Base-by-base conservation (phyloP, 257 asterid genomes). In the Thymus quinquecostatus region DNA sequence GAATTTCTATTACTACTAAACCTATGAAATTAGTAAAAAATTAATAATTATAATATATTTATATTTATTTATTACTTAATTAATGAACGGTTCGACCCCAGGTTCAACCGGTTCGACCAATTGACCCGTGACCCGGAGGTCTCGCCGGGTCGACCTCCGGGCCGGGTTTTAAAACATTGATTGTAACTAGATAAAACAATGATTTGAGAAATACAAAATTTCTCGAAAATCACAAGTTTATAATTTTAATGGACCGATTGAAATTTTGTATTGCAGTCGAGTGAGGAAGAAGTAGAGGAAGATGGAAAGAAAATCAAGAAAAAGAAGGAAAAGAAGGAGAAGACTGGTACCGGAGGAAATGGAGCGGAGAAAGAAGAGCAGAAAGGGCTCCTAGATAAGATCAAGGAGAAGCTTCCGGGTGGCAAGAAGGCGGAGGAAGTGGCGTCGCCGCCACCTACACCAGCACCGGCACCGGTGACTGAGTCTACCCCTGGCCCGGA, bases 391-490 rank as follows among this genome's bases (percentile, higher is more conserved):
- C 70, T 89, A 47, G 92, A 82, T 1, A 91, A 89, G 82, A 84
- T 91, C 75, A 91, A 89, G 86, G 96, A 78, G 75, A 91, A 88
- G 53, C 83, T 91, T 8, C 96, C 95, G 6, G 92, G 87, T 10
- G 84, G 87, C 34, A 82, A 87, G 83, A 88, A 87, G 84, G 3
- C 68, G 0, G 94, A 80, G 74, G 96, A 81, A 7, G 87, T 38
- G 8, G 69, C 58, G 10, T 47, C 77, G 1, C 73, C 83, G 10
- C 78, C 75, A 0, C 76, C 85, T 0, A 79, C 89, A 0, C 44
- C 63, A 12, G n/a, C 54, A 0, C 41, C 62, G 32, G 40, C 57
- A 0, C 49, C 54, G 0, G 71, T 70, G 2, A 69, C 45, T 2
- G 89, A 78, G 41, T 34, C 59, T 68, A 12, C 58, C 80, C 0